Evolutionary conservation across 2,329 filamentous ascomycete species (phyloP), one percentile per base, ranked within the genome.

Genomic region (Botrytis squamosa): DNA sequence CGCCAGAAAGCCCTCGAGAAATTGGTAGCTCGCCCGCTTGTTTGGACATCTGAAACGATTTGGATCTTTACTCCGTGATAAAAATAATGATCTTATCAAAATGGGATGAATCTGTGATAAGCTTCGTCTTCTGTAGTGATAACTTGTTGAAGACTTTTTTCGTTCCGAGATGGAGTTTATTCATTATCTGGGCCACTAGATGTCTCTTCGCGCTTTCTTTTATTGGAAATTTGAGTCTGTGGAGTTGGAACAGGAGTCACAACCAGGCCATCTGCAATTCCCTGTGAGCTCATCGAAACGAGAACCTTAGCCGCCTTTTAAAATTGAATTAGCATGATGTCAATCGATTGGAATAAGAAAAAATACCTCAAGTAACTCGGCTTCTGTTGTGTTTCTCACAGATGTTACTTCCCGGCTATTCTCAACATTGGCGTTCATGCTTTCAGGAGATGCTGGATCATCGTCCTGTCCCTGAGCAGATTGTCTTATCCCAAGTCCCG

Each of bases 381-480:
- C 16, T 40, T 29, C 33, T 14, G 49, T 33, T 9, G 18, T 3
- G 14, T 12, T 16, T 6, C 4, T 18, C 25, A 1, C 49, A 9
- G 3, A 18, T 16, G 18, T 1, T 10, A 25, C n/a, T 25, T 29
- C 66, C 20, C 3, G 20, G 8, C 5, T 9, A 40, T n/a, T 18
- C 4, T 67, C 7, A 33, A 20, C 8, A 5, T 16, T 25, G 9
- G 6, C 10, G 29, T 38, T 16, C 25, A 20, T 55, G n/a, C 25
- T n/a, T 22, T 9, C 25, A 40, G 3, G 8, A 55, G 22, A 2
- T 22, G 1, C 9, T 12, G 2, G 0, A 4, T 4, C 9, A 40
- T 40, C 16, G 7, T 33, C 10, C 16, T 6, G 4, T 8, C 0
- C n/a, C 4, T 12, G n/a, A 7, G 4, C 12, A 33, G 2, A 2